Percentiles rank a stretch among this genome's conserved stretches.
Evolutionary conservation across 108 stramenopile species (phyloP).

Genomic region (Conticribra weissflogii): DNA sequence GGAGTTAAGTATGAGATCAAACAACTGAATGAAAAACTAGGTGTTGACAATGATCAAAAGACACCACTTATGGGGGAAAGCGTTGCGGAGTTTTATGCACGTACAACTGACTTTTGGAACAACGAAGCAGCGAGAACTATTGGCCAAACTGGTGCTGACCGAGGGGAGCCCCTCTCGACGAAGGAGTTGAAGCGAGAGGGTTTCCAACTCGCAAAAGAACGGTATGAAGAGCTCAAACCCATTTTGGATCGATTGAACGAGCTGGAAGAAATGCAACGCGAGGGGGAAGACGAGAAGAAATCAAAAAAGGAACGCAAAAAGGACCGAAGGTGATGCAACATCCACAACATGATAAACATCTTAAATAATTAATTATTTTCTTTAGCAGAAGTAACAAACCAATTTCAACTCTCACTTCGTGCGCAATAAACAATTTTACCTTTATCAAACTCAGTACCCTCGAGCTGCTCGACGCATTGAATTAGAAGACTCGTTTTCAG

Average conservation of each 20-base stretch:
- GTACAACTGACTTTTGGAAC: conserved; percentile 80
- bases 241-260: conserved; percentile 65
- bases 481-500: conserved; percentile 5
- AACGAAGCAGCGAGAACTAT: conserved; percentile 38
- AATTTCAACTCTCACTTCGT: too few relatives aligned
- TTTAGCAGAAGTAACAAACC: too few relatives aligned
- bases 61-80: conserved; percentile 72
- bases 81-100: conserved; percentile 83
- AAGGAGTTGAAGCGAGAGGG: conserved; percentile 86
- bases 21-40: conserved; percentile 64
- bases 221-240: conserved; percentile 70
- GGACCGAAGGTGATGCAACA: conserved; percentile 1
- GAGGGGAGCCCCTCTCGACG: conserved; percentile 49
- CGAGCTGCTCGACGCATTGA: conserved; percentile 15
- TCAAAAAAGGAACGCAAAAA: conserved; percentile 48
- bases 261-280: conserved; percentile 46
- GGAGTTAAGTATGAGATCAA: conserved; percentile 68
- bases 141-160: conserved; percentile 31
- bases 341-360: too few relatives aligned
- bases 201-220: conserved; percentile 66
- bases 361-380: too few relatives aligned
- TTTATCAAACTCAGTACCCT: conserved; percentile 19
- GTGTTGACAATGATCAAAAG: conserved; percentile 46
- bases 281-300: conserved; percentile 42
- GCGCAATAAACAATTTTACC: too few relatives aligned